These are phyloP conservation scores for Malbranchea zuffiana DNA, from an alignment of 2,329 filamentous ascomycete genomes.

Conservation along the genomic window DNA sequence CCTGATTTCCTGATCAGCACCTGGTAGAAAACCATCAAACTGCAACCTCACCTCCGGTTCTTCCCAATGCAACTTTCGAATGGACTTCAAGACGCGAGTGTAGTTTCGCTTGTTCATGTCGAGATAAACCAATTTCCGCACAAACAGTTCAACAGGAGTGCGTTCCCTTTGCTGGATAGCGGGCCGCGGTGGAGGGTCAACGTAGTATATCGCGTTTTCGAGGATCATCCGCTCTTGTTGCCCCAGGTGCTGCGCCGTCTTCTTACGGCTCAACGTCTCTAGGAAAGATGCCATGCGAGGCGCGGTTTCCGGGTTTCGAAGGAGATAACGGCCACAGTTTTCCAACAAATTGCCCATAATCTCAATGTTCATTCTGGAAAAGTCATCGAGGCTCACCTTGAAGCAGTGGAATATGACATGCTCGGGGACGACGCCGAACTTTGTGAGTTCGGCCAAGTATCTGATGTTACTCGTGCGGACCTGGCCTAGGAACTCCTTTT, in stretches of 20 bases:
- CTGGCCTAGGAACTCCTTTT: constrained; percentile 93
- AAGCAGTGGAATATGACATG: constrained; percentile 98
- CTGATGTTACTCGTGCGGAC: constrained; percentile 89
- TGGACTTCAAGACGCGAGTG: constrained; percentile 84
- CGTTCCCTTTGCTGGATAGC: constrained; percentile 95
- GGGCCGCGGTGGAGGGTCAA: constrained; percentile 84
- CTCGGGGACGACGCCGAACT: constrained; percentile 94
- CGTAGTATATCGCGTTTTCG: constrained; percentile 95
- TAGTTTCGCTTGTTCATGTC: constrained; percentile 93
- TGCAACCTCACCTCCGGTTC: constrained; percentile 61
- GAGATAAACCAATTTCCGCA: constrained; percentile 83
- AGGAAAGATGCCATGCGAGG: constrained; percentile 89
- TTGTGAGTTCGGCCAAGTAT: constrained; percentile 94
- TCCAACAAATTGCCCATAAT: constrained; percentile 94
- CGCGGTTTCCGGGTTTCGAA: constrained; percentile 84
- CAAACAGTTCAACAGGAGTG: constrained; percentile 82
- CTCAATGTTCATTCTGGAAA: constrained; percentile 97
- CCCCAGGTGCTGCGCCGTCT: constrained; percentile 85
- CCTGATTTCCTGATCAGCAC: constrained; percentile 27
- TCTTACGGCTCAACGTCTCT: constrained; percentile 91
- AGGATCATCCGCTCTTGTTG: constrained; percentile 97
- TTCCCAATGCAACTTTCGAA: constrained; percentile 95
- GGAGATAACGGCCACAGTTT: constrained; percentile 87
- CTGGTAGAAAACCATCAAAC: background rate
- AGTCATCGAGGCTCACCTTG: constrained; percentile 94